Conservation (phyloP, 2,329 filamentous ascomycete genomes). For the Lizonia empirigonia region DNA sequence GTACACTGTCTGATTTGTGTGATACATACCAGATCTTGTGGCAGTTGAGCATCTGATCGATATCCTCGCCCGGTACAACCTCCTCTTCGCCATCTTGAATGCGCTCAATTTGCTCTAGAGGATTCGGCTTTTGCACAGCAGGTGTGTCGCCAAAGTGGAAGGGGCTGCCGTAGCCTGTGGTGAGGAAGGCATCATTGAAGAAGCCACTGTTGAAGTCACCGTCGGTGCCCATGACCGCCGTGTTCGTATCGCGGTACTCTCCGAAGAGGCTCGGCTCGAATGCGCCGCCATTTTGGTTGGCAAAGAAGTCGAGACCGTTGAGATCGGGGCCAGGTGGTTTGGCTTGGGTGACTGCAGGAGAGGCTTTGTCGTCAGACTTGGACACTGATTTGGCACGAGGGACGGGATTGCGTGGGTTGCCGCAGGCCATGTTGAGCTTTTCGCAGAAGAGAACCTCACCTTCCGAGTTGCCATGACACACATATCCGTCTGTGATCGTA, state of each 20-base stretch:
- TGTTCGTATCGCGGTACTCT: constrained; percentile 88
- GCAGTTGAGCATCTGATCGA: constrained; percentile 74
- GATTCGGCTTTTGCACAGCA: constrained; percentile 60
- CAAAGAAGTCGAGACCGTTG: constrained; percentile 73
- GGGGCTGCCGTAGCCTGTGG: constrained; percentile 77
- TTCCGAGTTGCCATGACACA: constrained; percentile 57
- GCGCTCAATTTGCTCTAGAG: constrained; percentile 79
- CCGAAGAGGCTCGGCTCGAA: constrained; percentile 93
- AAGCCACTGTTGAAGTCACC: constrained; percentile 72
- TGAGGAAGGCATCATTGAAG: constrained; percentile 77
- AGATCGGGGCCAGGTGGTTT: constrained; percentile 41
- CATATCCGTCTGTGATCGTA: constrained; percentile 47
- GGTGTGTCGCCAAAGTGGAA: constrained; percentile 69
- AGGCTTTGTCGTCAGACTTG: constrained; percentile 49
- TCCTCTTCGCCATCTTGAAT: constrained; percentile 73
- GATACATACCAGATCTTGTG: constrained; percentile 86
- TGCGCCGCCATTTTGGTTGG: constrained; percentile 79
- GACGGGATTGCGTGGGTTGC: constrained; percentile 59
- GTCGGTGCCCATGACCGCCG: constrained; percentile 69
- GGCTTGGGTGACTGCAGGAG: constrained; percentile 44
- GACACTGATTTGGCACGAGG: constrained; percentile 53
- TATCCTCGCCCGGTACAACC: constrained; percentile 64
- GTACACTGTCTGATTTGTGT: not conserved
- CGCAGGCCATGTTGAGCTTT: constrained; percentile 62
- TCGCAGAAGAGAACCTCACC: constrained; percentile 62